These are phyloP conservation scores for Chrysopogon serrulatus DNA, from an alignment of 176 grass and related monocot genomes.

Conservation along the genomic window DNA sequence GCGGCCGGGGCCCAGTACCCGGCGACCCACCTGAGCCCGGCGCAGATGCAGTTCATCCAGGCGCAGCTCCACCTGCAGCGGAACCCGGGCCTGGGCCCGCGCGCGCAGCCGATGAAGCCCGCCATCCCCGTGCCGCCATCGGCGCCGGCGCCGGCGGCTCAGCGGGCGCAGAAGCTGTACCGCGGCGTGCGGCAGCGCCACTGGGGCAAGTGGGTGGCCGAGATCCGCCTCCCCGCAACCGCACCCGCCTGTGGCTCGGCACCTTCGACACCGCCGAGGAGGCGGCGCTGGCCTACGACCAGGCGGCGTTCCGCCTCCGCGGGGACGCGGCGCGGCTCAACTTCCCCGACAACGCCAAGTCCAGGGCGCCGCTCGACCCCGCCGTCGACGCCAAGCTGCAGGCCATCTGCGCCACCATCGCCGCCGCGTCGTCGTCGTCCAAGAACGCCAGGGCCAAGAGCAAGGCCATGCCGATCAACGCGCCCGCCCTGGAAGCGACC, in stretches of 20 bases:
- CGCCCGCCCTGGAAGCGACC: not conserved
- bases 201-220: slow-evolving; percentile 88
- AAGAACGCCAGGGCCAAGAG: not conserved
- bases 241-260: slow-evolving; percentile 79
- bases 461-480: slow-evolving; percentile 13
- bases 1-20: not conserved
- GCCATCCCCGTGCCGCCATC: not conserved
- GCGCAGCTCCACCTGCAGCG: slow-evolving; percentile 22
- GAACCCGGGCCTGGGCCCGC: slow-evolving; percentile 13
- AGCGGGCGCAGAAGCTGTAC: slow-evolving; percentile 52
- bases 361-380: slow-evolving; percentile 14
- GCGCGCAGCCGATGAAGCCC: slow-evolving; percentile 34
- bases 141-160: not conserved
- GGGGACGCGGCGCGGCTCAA: slow-evolving; percentile 52
- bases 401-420: slow-evolving; percentile 52
- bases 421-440: slow-evolving; percentile 9
- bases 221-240: slow-evolving; percentile 74
- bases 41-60: slow-evolving; percentile 35
- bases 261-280: slow-evolving; percentile 96
- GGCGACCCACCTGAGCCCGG: slow-evolving; percentile 14
- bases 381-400: slow-evolving; percentile 62
- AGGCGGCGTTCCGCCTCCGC: slow-evolving; percentile 45
- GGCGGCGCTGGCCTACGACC: slow-evolving; percentile 46
- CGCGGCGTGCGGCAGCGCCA: slow-evolving; percentile 84
- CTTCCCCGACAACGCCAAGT: slow-evolving; percentile 41